A percentile compares a stretch with the other conserved stretches of the same genome.
phyloP scores from a whole-genome alignment of 768 basidiomycete species.

The Galerina marginata region DNA sequence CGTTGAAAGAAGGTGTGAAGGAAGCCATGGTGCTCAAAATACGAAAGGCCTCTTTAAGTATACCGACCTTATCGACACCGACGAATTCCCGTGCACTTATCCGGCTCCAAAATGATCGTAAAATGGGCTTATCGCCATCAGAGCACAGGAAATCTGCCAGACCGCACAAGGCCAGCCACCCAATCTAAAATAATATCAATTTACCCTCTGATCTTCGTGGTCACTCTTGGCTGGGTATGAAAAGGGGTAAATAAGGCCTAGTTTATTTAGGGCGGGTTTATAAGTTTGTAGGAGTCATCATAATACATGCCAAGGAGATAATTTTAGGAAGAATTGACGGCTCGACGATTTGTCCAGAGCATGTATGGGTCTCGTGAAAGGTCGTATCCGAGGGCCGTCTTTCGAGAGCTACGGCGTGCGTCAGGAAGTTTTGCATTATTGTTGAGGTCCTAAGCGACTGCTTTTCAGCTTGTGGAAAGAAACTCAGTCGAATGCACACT shows the following conservation, averaged over 20 bases:
- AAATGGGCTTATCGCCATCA: too few relatives aligned
- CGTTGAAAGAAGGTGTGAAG: slow-evolving; percentile 45
- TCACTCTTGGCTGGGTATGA: too few relatives aligned
- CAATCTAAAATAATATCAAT: too few relatives aligned
- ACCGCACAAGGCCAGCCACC: too few relatives aligned
- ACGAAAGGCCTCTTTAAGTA: not conserved
- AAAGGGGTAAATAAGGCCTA: too few relatives aligned
- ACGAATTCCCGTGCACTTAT: too few relatives aligned
- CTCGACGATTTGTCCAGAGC: slow-evolving; percentile 86
- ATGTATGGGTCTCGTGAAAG: slow-evolving; percentile 83
- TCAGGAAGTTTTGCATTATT: slow-evolving; percentile 75
- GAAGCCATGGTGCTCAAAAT: slow-evolving; percentile 47
- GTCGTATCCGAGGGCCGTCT: slow-evolving; percentile 62
- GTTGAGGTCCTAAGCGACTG: slow-evolving; percentile 63
- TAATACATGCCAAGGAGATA: not conserved
- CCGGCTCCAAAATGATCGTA: too few relatives aligned
- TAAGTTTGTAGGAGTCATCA: not conserved
- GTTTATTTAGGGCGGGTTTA: not conserved
- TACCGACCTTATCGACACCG: too few relatives aligned
- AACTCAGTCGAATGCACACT: slow-evolving; percentile 32
- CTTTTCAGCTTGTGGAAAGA: slow-evolving; percentile 13
- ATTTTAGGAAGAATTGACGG: slow-evolving; percentile 49
- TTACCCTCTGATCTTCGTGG: too few relatives aligned
- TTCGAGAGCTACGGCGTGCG: slow-evolving; percentile 80
- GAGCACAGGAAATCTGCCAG: too few relatives aligned